A percentile compares a stretch with the other conserved stretches of the same genome.
Evolutionary conservation across 2,329 filamentous ascomycete genomes (phyloP).

Genomic region (Ophiocordyceps camponoti-rufipedis): DNA sequence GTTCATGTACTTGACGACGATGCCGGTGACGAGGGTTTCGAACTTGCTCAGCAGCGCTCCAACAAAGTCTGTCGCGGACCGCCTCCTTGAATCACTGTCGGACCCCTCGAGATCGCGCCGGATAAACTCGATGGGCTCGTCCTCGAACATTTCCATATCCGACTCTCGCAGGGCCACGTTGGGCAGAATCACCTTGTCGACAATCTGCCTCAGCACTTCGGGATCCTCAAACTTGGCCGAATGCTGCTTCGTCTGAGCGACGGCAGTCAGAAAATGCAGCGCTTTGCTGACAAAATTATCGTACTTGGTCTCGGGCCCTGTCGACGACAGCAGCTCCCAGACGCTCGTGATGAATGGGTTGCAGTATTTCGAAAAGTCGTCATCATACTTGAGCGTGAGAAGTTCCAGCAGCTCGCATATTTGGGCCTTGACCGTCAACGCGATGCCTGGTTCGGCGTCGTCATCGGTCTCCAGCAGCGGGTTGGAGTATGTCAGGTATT

Average conservation of each 20-base stretch:
- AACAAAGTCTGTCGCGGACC: constrained; percentile 89
- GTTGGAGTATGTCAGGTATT: constrained; percentile 84
- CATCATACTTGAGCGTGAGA: constrained; percentile 88
- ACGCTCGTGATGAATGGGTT: constrained; percentile 74
- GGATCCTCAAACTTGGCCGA: constrained; percentile 74
- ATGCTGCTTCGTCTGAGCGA: constrained; percentile 61
- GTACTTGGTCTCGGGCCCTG: constrained; percentile 78
- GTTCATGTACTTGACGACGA: constrained; percentile 75
- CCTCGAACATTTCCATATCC: constrained; percentile 90
- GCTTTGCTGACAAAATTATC: constrained; percentile 90
- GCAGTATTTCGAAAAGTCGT: constrained; percentile 70
- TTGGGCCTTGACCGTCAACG: constrained; percentile 79
- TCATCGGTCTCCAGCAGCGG: constrained; percentile 68
- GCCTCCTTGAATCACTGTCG: constrained; percentile 79
- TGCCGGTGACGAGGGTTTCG: constrained; percentile 63
- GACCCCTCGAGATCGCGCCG: constrained; percentile 87
- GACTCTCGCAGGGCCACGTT: constrained; percentile 86
- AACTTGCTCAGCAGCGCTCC: constrained; percentile 79
- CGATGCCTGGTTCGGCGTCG: constrained; percentile 67
- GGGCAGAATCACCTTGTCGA: constrained; percentile 88
- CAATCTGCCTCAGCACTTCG: constrained; percentile 63
- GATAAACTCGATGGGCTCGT: constrained; percentile 98
- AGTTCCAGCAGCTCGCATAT: constrained; percentile 85
- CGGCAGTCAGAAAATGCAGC: constrained; percentile 81
- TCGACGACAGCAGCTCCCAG: constrained; percentile 78